Base-by-base conservation (phyloP, 2,329 filamentous ascomycete genomes). In the Aspergillus sp. region DNA sequence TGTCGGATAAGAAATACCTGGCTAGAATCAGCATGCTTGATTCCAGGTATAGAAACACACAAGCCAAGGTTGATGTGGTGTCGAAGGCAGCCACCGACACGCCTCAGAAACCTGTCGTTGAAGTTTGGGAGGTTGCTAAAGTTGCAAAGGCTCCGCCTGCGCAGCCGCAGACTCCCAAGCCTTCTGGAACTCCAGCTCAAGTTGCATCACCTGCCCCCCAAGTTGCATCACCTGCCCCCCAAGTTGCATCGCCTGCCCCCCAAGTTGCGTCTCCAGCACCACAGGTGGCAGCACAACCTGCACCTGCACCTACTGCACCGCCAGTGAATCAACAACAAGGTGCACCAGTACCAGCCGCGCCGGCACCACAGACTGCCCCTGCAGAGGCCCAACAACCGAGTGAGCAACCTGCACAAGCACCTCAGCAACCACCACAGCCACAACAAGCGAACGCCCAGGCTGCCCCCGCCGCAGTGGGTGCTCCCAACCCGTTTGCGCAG, bases 111-210 rank as follows among this genome's bases (percentile, higher is more conserved):
- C 86, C 92, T 0, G 91, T 98, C 4, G 84, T 80, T 9, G 92
- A 97, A 73, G 93, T 97, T 0, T 97, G 91, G 90, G 87, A 89
- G 62, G 78, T 90, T 54, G 92, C 89, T 0, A 93, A 93, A 75
- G 80, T 77, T 53, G 83, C 86, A 11, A 89, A 85, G 70, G 79
- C 83, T 55, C 63, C 79, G 19, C 72, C 79, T 19, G 62, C 73
- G 23, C 70, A 77, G 31, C 57, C 70, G 40, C 66, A 69, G 40
- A 58, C 67, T 25, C 61, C 65, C 15, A 76, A 70, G 61, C 69
- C 72, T 17, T 54, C 54, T 37, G 59, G 61, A 25, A 61, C 70
- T 40, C 62, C 63, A 19, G 52, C n/a, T 43, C 62, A 62, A 37
- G 47, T 59, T 33, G 57, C 62, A 31, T 62, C 70, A 31, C 63